A percentile compares a stretch with the other conserved stretches of the same genome.
Conservation (phyloP, 192 early-diverging fungal genomes). For the Endogone sp. region DNA sequence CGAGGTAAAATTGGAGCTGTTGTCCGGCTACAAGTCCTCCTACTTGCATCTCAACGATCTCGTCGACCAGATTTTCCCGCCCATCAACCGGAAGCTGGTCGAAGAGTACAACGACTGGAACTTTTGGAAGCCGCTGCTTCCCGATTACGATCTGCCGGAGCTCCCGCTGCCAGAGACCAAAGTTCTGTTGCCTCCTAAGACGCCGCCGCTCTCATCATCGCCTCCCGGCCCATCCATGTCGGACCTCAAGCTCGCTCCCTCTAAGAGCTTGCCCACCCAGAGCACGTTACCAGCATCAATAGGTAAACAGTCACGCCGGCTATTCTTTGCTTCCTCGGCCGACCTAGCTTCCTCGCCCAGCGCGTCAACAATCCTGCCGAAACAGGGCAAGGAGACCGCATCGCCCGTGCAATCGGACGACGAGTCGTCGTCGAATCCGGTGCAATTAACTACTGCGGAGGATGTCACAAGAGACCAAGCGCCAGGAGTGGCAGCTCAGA, state of each 20-base stretch:
- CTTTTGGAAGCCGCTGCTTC: slow-evolving; percentile 66
- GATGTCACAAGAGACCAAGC: too few species aligned
- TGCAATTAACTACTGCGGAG: slow-evolving; percentile 19
- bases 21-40: slow-evolving; percentile 80
- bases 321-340: neutral
- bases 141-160: slow-evolving; percentile 42
- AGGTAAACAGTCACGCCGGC: neutral
- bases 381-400: neutral
- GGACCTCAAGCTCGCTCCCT: slow-evolving; percentile 14
- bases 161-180: slow-evolving; percentile 5
- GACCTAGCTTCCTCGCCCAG: neutral
- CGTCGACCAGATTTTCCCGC: slow-evolving; percentile 94
- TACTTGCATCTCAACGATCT: slow-evolving; percentile 88
- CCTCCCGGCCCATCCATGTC: neutral
- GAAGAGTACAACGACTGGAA: slow-evolving; percentile 82
- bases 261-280: neutral
- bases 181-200: too few species aligned
- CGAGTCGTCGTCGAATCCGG: slow-evolving; percentile 13
- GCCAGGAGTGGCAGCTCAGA: too few species aligned
- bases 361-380: neutral
- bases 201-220: slow-evolving; percentile 1
- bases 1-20: slow-evolving; percentile 86
- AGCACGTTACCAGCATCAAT: neutral
- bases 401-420: slow-evolving; percentile 8
- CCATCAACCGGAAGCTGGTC: slow-evolving; percentile 51